Evolutionary conservation across 1,139 yeast species (phyloP).

Genomic region (Magnusiomyces suaveolens): DNA sequence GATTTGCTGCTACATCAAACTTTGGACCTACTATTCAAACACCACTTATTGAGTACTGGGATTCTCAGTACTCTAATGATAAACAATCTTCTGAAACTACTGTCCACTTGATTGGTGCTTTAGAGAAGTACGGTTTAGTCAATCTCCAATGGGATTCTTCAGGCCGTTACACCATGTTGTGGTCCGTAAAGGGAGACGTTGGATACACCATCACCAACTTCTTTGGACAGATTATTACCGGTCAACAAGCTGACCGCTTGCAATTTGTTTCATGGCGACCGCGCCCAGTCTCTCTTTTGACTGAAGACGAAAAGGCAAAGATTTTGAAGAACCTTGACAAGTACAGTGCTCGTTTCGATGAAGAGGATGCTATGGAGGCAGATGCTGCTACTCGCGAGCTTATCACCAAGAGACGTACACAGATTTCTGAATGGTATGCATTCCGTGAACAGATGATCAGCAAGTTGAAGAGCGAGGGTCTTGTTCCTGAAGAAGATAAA

Average conservation of each 20-base stretch:
- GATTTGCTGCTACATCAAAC: conserved; percentile 74
- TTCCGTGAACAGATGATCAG: conserved; percentile 58
- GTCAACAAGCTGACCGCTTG: conserved; percentile 72
- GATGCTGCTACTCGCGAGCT: conserved; percentile 86
- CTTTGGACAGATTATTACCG: conserved; percentile 67
- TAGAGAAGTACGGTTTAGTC: conserved; percentile 69
- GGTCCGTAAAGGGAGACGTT: conserved; percentile 80
- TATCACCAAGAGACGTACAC: conserved; percentile 72
- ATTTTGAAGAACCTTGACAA: conserved; percentile 83
- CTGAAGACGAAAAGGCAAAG: conserved; percentile 74
- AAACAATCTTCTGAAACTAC: conserved; percentile 51
- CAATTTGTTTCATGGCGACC: conserved; percentile 96
- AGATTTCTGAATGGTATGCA: conserved; percentile 75
- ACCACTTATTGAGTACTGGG: conserved; percentile 64
- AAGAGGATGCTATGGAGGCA: conserved; percentile 93
- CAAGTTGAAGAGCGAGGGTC: conserved; percentile 40
- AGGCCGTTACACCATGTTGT: conserved; percentile 74
- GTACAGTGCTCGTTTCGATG: conserved; percentile 89
- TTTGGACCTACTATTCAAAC: conserved; percentile 48
- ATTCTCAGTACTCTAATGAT: conserved; percentile 55
- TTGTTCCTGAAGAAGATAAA: conserved; percentile 27
- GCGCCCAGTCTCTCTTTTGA: conserved; percentile 72
- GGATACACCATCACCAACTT: conserved; percentile 85
- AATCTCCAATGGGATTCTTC: conserved; percentile 92
- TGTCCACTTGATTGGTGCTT: conserved; percentile 54